These are phyloP conservation scores for Neurospora crassa DNA, from an alignment of 2,329 filamentous ascomycete species.

Conservation along the genomic window DNA sequence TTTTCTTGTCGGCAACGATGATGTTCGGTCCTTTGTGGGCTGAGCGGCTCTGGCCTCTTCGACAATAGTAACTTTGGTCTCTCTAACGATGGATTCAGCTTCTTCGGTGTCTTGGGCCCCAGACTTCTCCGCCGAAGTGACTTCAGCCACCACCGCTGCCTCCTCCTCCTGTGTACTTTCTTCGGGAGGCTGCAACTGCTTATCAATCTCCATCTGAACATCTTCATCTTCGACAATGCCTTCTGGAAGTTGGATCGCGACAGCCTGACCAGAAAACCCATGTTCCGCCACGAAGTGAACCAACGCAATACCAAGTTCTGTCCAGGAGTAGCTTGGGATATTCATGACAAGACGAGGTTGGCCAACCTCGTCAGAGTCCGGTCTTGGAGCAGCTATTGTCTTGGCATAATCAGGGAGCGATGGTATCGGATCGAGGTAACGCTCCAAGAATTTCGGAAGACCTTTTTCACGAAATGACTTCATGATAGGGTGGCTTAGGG, in stretches of 20 bases:
- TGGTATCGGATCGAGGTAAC: constrained; percentile 51
- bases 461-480: constrained; percentile 42
- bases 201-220: constrained; percentile 29
- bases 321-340: constrained; percentile 29
- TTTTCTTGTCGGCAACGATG: constrained; percentile 41
- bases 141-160: background rate
- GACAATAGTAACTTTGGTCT: constrained; percentile 4
- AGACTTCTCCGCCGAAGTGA: constrained; percentile 3
- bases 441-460: constrained; percentile 41
- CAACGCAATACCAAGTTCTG: constrained; percentile 32
- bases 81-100: background rate
- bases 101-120: constrained; percentile 1
- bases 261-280: constrained; percentile 25
- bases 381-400: constrained; percentile 24
- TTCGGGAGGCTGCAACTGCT: constrained; percentile 20
- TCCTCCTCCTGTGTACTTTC: constrained; percentile 3
- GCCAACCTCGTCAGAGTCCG: constrained; percentile 12
- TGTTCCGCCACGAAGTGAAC: constrained; percentile 25
- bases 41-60: constrained; percentile 6
- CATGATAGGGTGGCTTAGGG: constrained; percentile 52
- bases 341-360: constrained; percentile 20
- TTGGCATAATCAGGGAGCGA: constrained; percentile 47
- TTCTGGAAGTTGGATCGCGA: constrained; percentile 29
- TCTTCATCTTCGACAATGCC: constrained; percentile 27
- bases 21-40: constrained; percentile 23